These are phyloP conservation scores for Cynanchum wilfordii DNA, from an alignment of 257 asterid species.

Conservation along the genomic window DNA sequence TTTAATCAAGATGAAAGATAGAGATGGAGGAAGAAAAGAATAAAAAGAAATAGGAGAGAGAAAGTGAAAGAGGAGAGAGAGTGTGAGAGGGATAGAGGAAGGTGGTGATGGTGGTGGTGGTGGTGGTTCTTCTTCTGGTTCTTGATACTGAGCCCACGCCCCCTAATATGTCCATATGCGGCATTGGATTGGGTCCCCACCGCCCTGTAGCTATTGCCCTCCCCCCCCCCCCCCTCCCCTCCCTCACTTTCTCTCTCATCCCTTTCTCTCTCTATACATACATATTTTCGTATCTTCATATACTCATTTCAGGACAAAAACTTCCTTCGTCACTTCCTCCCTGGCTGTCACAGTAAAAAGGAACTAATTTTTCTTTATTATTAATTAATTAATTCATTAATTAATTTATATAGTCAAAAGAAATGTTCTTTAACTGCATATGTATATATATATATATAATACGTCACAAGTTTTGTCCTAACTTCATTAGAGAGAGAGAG, in stretches of 20 bases:
- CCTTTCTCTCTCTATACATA: conserved; percentile 6
- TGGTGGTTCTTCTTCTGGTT: too few relatives aligned
- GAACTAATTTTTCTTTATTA: neutral
- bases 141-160: conserved; percentile 40
- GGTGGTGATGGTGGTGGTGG: neutral
- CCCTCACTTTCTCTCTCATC: neutral
- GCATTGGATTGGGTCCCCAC: conserved; percentile 57
- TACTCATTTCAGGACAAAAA: conserved; percentile 39
- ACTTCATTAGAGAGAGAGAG: neutral
- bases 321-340: conserved; percentile 44
- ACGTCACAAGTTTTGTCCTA: neutral
- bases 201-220: conserved; percentile 21
- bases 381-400: neutral
- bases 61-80: neutral
- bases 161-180: conserved; percentile 50
- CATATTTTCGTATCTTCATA: conserved; percentile 36
- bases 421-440: conserved; percentile 9
- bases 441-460: neutral
- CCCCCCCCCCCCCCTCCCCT: too few relatives aligned
- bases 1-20: neutral
- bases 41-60: neutral
- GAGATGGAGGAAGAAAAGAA: neutral
- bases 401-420: conserved; percentile 21
- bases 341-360: conserved; percentile 36
- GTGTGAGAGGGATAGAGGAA: conserved; percentile 1